phyloP scores from a whole-genome alignment of 2,329 filamentous ascomycete genomes.

The Chrysosporium keratinophilum region DNA sequence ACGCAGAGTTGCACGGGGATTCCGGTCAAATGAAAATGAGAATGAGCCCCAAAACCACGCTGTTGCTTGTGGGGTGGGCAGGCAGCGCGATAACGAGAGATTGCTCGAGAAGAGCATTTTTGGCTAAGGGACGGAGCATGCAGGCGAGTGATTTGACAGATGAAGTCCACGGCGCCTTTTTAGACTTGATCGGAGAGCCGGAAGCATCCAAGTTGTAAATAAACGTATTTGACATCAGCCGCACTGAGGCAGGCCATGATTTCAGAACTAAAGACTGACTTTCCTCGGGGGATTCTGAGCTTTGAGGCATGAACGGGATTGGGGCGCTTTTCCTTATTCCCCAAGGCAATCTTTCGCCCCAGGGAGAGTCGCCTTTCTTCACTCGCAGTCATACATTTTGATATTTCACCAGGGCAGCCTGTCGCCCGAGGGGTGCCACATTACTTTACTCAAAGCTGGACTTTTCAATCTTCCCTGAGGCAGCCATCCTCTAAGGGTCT shows the following conservation, averaged over 20 bases:
- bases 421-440: too few relatives aligned
- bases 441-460: too few relatives aligned
- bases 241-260: neutral
- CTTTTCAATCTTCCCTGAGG: too few relatives aligned
- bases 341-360: too few relatives aligned
- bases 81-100: conserved; percentile 82
- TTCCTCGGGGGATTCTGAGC: too few relatives aligned
- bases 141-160: conserved; percentile 91
- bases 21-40: conserved; percentile 35
- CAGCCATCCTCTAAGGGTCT: too few relatives aligned
- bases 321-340: too few relatives aligned
- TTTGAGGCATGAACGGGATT: too few relatives aligned
- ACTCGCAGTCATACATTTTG: too few relatives aligned
- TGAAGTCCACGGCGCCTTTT: conserved; percentile 73
- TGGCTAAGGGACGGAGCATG: conserved; percentile 72
- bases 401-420: too few relatives aligned
- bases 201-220: conserved; percentile 33
- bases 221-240: neutral
- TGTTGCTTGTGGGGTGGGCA: conserved; percentile 73
- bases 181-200: conserved; percentile 66
- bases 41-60: conserved; percentile 48
- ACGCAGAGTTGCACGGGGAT: conserved; percentile 30
- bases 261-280: too few relatives aligned
- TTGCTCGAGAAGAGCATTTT: conserved; percentile 77
- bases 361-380: too few relatives aligned